Base-by-base conservation (phyloP, 192 early-diverging fungal species). In the Backusella psychrophila region DNA sequence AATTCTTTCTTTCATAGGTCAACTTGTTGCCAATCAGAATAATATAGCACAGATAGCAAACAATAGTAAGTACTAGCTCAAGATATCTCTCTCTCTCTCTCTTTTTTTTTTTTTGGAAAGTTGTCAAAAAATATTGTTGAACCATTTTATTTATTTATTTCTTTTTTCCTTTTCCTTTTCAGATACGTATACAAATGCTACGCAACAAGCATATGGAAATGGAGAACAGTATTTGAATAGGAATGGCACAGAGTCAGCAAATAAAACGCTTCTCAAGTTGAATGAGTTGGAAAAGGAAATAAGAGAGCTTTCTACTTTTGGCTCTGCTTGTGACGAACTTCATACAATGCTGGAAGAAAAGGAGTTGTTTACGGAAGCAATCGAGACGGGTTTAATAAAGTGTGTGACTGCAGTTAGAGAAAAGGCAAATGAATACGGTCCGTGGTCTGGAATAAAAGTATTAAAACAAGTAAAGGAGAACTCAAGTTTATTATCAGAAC, bases 311-410 rank as follows among this genome's bases (percentile, higher is more conserved):
- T 31, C 21, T 39, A 35, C 42, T 2, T 76, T 70, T 49, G 75
- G 65, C 19, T 31, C 33, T 9, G 75, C 65, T 14, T 76, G 75
- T 42, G 75, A 76, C 34, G 75, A 76, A 15, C 44, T 76, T 5
- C 17, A 38, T 21, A 35, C 49, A 2, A 56, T 68, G 75, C 33
- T 76, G 29, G 21, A 53, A 17, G 68, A 69, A 53, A 6, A 38
- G 15, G 12, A 26, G 0, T 49, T 68, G 2, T 76, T 59, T 36
- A 63, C 29, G 7, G 9, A 26, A 14, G 8, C 17, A 17, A 41
- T 70, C 38, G 75, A 76, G 38, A 12, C 33, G 19, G 52, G 46
- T 0, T 41, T 76, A 29, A 4, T 76, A 3, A 21, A 33, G 15
- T 76, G 75, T 26, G 33, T 66, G 17, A 1, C 11, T 7, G 75